Conservation (phyloP, 257 asterid genomes). For the Fraxinus cuspidata region DNA sequence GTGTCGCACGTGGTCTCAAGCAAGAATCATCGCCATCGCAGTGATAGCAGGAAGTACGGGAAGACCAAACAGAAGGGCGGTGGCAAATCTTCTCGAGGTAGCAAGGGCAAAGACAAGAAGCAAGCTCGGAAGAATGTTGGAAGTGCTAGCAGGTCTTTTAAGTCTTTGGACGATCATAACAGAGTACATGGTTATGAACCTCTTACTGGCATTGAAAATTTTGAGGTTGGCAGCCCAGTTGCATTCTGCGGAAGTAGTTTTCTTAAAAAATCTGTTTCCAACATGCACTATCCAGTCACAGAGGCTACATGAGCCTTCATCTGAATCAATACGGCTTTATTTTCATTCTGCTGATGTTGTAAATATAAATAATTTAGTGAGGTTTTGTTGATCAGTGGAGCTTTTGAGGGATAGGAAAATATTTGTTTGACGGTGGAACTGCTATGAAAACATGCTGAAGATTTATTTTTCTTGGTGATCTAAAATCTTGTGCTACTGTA, state of each 20-base stretch:
- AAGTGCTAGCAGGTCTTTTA: slow-evolving; percentile 34
- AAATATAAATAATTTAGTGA: slow-evolving; percentile 25
- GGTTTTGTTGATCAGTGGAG: not conserved
- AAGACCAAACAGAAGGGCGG: slow-evolving; percentile 59
- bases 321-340: not conserved
- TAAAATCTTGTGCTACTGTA: not conserved
- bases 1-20: slow-evolving; percentile 61
- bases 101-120: slow-evolving; percentile 70
- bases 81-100: slow-evolving; percentile 55
- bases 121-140: slow-evolving; percentile 52
- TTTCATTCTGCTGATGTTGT: slow-evolving; percentile 13
- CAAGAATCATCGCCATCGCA: slow-evolving; percentile 48
- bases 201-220: slow-evolving; percentile 1
- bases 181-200: slow-evolving; percentile 23
- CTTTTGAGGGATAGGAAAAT: not conserved
- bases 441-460: not conserved
- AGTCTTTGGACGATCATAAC: slow-evolving; percentile 26
- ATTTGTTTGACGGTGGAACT: not conserved
- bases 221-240: slow-evolving; percentile 27
- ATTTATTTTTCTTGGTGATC: not conserved
- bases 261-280: slow-evolving; percentile 34
- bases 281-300: slow-evolving; percentile 34
- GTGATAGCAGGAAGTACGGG: slow-evolving; percentile 49
- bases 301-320: slow-evolving; percentile 26
- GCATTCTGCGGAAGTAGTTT: slow-evolving; percentile 43